Percentiles rank a stretch among this genome's conserved stretches.
These are phyloP conservation scores for Alternaria postmessia DNA, from an alignment of 2,329 filamentous ascomycete species.

Conservation along the genomic window DNA sequence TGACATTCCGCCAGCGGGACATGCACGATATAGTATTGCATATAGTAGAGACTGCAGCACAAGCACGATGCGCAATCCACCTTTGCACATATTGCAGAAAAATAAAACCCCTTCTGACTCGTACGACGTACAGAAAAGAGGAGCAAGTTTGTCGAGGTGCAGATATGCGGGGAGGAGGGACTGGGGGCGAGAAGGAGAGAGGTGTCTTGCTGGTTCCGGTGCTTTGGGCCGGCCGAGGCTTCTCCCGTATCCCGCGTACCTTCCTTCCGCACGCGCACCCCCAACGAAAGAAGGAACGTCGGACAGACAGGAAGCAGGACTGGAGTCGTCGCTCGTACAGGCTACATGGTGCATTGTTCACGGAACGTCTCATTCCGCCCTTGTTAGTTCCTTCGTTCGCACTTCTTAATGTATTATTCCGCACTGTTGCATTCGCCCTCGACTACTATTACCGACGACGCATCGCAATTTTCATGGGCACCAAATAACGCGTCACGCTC, in stretches of 20 bases:
- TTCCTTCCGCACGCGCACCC: conserved; percentile 8
- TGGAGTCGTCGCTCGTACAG: background rate
- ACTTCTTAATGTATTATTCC: no score
- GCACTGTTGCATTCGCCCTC: background rate
- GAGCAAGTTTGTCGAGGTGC: conserved; percentile 8
- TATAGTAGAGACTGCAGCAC: background rate
- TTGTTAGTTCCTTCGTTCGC: background rate
- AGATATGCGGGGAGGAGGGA: background rate
- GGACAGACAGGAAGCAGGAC: background rate
- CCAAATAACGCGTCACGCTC: conserved; percentile 10
- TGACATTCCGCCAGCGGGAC: background rate
- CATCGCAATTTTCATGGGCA: conserved; percentile 5
- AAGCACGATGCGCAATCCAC: background rate
- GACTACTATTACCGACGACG: background rate
- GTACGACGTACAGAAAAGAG: background rate
- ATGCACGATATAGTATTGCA: conserved; percentile 7
- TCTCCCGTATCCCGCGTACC: conserved; percentile 19
- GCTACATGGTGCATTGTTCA: background rate
- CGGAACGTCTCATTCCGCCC: no score
- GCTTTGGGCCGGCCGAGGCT: conserved; percentile 20
- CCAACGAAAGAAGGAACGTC: conserved; percentile 7
- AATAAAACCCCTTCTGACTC: background rate
- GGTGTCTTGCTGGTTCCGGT: conserved; percentile 12
- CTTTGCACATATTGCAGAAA: background rate
- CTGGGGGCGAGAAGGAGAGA: background rate